Evolutionary conservation across 176 grass and related monocot genomes (phyloP).

Genomic region (Oryza punctata): DNA sequence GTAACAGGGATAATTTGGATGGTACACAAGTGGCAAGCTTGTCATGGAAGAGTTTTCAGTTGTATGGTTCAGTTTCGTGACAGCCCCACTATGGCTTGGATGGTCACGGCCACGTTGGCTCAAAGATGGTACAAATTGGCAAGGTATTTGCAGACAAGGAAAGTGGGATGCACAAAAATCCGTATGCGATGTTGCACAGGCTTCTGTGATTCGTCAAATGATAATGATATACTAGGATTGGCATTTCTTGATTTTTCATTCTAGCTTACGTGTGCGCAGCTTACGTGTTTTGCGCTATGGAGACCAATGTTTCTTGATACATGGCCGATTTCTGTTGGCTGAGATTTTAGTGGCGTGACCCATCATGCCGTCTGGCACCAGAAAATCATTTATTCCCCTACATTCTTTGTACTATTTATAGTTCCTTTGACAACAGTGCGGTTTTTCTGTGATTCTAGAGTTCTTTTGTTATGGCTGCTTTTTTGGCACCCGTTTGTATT

Average conservation of each 20-base stretch:
- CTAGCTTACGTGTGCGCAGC: neutral
- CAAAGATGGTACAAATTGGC: constrained; percentile 7
- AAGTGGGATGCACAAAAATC: constrained; percentile 8
- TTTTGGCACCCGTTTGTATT: constrained; percentile 12
- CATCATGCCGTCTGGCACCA: neutral
- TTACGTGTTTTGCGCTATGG: neutral
- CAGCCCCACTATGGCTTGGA: neutral
- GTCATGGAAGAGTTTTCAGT: neutral
- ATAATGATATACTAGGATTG: neutral
- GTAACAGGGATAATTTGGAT: neutral
- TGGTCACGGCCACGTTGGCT: neutral
- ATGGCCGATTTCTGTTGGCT: constrained; percentile 3
- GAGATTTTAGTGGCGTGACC: neutral
- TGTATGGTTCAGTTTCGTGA: neutral
- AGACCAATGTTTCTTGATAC: constrained; percentile 11
- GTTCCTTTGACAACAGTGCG: neutral
- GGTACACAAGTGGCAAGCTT: neutral
- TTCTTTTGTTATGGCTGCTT: constrained; percentile 2
- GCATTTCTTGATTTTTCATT: constrained; percentile 13
- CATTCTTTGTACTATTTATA: neutral
- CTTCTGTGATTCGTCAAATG: constrained; percentile 14
- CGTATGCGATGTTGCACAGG: neutral
- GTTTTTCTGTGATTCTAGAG: neutral
- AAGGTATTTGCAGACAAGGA: neutral
- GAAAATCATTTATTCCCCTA: neutral